Evolutionary conservation across 2,329 filamentous ascomycete genomes (phyloP), one percentile per base, ranked within the genome.

Genomic region (Clarireedia sp.): DNA sequence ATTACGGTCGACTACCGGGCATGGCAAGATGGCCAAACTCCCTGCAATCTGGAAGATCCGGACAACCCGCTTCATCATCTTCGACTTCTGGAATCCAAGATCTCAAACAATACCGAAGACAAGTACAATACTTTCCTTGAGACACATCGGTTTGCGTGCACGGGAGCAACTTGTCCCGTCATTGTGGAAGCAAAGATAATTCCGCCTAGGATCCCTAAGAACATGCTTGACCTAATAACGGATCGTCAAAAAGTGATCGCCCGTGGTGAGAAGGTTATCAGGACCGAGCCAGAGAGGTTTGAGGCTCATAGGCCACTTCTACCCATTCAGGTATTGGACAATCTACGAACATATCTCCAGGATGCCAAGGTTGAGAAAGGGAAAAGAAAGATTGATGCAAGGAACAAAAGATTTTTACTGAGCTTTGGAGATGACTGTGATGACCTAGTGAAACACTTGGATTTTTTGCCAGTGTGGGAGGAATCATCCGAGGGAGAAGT

Each of bases 391-490:
- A 83, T 87, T 61, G 77, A 78, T 5, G 71, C 77, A 7, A 68
- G 76, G 16, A 87, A 88, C 64, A 83, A 84, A 65, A 78, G 79
- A 55, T 88, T 86, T 61, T 73, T 81, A 62, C 74, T 81, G 58
- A 78, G 78, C 2, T 85, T 87, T 66, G 83, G 81, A 9, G 71
- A 76, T 43, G 81, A 85, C 48, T 87, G 83, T 65, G 74, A 76
- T 60, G 71, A 74, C 10, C 66, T 88, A 26, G 70, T 88, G 17
- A 71, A 76, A 54, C 77, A 75, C 46, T 66, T 87, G 36, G 82
- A 79, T 2, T 88, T 87, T 63, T 71, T 64, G 24, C 70, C 68
- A 45, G 59, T 64, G 16, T 63, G 69, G 16, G 71, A 70, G 7
- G 65, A 66, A 5, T 62, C 59, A 3, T 33, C 51, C 2, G 57